Percentiles rank a stretch among this genome's conserved stretches.
These are phyloP conservation scores for Daedaleopsis sinensis DNA, from an alignment of 768 basidiomycete genomes.

Conservation along the genomic window DNA sequence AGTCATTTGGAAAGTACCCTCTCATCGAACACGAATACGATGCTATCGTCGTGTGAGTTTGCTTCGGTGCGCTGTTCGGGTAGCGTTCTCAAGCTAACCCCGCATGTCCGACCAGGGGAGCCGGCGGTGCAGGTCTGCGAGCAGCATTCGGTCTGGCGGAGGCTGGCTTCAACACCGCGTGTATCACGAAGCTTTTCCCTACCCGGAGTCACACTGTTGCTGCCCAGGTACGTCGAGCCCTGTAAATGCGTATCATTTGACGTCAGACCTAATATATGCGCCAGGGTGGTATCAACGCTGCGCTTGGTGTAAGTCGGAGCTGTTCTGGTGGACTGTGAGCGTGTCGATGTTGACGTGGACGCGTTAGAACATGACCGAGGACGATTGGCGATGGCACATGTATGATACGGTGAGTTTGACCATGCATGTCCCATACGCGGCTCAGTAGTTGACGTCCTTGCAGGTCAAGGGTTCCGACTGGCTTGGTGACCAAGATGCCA, in stretches of 20 bases:
- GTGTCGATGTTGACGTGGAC: background rate
- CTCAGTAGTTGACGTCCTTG: slow-evolving; percentile 17
- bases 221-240: slow-evolving; percentile 68
- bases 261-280: slow-evolving; percentile 18
- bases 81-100: background rate
- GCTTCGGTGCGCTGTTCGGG: background rate
- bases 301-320: slow-evolving; percentile 70
- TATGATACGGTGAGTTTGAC: slow-evolving; percentile 77
- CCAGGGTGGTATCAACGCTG: slow-evolving; percentile 97
- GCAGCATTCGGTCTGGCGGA: slow-evolving; percentile 99
- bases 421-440: background rate
- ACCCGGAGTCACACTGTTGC: slow-evolving; percentile 99
- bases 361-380: slow-evolving; percentile 94
- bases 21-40: slow-evolving; percentile 99
- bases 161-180: slow-evolving; percentile 97
- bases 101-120: background rate
- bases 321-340: background rate
- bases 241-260: background rate
- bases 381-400: slow-evolving; percentile 99
- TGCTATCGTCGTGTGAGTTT: slow-evolving; percentile 93
- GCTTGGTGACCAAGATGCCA: slow-evolving; percentile 99
- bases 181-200: slow-evolving; percentile 98
- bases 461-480: slow-evolving; percentile 99
- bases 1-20: slow-evolving; percentile 89
- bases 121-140: slow-evolving; percentile 70